These are phyloP conservation scores for Saccharomycopsis fermentans DNA, from an alignment of 805 yeast genomes.

Conservation along the genomic window DNA sequence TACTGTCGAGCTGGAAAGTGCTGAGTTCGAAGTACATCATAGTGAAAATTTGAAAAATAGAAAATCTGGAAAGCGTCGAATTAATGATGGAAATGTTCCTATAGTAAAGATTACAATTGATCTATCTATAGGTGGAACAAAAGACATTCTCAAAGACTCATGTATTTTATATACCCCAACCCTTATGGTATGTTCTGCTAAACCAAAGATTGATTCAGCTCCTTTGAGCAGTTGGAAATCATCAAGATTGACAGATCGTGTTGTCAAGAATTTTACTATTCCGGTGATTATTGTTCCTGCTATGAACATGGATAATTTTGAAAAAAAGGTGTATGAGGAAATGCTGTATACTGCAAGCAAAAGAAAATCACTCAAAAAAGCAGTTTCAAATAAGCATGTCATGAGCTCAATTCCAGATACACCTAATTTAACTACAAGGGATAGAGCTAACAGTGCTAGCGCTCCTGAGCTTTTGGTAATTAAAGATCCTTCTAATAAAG, in stretches of 20 bases:
- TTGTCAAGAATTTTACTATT: conserved; percentile 52
- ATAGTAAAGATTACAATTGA: conserved; percentile 48
- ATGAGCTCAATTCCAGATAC: not conserved
- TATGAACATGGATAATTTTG: conserved; percentile 44
- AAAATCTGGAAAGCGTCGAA: not conserved
- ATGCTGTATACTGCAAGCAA: conserved; percentile 11
- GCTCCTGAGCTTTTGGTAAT: not conserved
- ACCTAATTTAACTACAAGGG: not conserved
- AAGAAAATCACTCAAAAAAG: not conserved
- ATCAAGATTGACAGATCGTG: conserved; percentile 51
- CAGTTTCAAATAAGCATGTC: too few relatives aligned
- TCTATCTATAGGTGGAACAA: conserved; percentile 48
- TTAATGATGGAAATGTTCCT: not conserved
- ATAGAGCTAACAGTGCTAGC: not conserved
- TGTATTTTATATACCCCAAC: conserved; percentile 53
- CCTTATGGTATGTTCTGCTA: conserved; percentile 45
- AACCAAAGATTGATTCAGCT: conserved; percentile 32
- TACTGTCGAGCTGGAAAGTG: not conserved
- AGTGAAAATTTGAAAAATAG: not conserved
- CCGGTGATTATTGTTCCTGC: conserved; percentile 65
- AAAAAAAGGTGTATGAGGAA: conserved; percentile 30
- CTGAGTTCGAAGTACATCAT: not conserved
- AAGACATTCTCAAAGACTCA: conserved; percentile 47
- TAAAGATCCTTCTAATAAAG: not conserved
- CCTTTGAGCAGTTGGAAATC: conserved; percentile 53